Evolutionary conservation across 2,329 filamentous ascomycete species (phyloP).

Genomic region (Hypoxylon sp.): DNA sequence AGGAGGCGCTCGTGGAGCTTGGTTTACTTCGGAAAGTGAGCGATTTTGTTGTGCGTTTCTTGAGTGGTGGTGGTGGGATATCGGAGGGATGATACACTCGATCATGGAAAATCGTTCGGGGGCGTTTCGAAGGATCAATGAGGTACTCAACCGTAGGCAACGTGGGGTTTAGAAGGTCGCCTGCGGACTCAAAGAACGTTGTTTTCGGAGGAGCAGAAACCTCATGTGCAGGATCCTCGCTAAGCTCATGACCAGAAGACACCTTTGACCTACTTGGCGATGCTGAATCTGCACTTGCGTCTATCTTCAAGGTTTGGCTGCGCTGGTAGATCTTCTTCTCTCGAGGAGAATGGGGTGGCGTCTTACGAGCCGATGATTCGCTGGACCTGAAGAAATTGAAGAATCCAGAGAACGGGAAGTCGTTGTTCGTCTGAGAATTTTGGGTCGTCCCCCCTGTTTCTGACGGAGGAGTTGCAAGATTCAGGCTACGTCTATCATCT

Average conservation of each 20-base stretch:
- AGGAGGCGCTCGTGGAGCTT: slow-evolving; percentile 42
- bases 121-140: slow-evolving; percentile 82
- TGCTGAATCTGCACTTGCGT: slow-evolving; percentile 52
- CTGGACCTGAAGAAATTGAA: slow-evolving; percentile 79
- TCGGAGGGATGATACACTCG: slow-evolving; percentile 93
- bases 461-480: slow-evolving; percentile 56
- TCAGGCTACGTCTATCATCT: slow-evolving; percentile 72
- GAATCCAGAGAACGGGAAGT: slow-evolving; percentile 70
- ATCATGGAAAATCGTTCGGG: slow-evolving; percentile 95
- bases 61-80: slow-evolving; percentile 83
- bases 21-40: slow-evolving; percentile 53
- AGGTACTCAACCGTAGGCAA: slow-evolving; percentile 85
- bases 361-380: slow-evolving; percentile 56
- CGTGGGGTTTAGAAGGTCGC: slow-evolving; percentile 91
- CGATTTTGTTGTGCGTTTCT: slow-evolving; percentile 60
- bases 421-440: slow-evolving; percentile 54
- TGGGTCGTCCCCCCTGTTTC: slow-evolving; percentile 44
- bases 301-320: slow-evolving; percentile 77
- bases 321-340: slow-evolving; percentile 79
- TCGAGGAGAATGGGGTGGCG: slow-evolving; percentile 63
- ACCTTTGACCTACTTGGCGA: slow-evolving; percentile 57
- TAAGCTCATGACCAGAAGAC: slow-evolving; percentile 64
- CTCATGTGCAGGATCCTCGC: slow-evolving; percentile 56
- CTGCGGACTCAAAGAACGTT: slow-evolving; percentile 94
- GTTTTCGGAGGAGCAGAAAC: slow-evolving; percentile 85